Evolutionary conservation across 140 eudicot genomes (phyloP), one percentile per base, ranked within the genome.

Genomic region (Ambrosia hybrid): DNA sequence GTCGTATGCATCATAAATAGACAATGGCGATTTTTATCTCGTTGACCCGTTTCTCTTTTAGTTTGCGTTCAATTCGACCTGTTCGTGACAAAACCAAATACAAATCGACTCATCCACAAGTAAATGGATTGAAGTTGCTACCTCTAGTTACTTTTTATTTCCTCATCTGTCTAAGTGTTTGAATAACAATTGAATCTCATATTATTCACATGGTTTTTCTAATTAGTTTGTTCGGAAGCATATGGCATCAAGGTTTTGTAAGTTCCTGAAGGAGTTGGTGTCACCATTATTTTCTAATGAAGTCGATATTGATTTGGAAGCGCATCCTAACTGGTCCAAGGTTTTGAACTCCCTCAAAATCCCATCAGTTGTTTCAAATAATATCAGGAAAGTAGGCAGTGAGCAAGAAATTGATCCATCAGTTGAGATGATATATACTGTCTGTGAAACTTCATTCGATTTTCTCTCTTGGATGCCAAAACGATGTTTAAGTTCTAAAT

Each of bases 161-260:
- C 26, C 49, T 6, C 4, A 37, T 65, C n/a, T 33, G 17, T 34
- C 46, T 17, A 10, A 13, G 16, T 57, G 45, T 51, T 33, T 26
- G 16, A 51, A 36, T 30, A 63, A 9, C 66, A 56, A 30, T 43
- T 17, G 69, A 58, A 52, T 49, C 74, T 57, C 56, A 51, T 61
- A 57, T 9, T 76, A 15, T 73, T 80, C 66, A 77, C 56, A 58
- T 65, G 57, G 52, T 77, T 80, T 10, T 67, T 72, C 73, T 37
- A 70, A 14, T 55, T 80, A 93, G 98, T 83, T 84, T 82, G 84
- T 86, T 72, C 66, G 85, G 84, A 94, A 81, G 90, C 82, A 75
- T 77, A 83, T 94, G 94, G 90, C 88, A 52, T 84, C 91, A 75
- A 85, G 83, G 55, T 55, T 90, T 83, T 81, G 93, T 79, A 39